Evolutionary conservation across 2,329 filamentous ascomycete genomes (phyloP).

Genomic region (Beauveria caledonica): DNA sequence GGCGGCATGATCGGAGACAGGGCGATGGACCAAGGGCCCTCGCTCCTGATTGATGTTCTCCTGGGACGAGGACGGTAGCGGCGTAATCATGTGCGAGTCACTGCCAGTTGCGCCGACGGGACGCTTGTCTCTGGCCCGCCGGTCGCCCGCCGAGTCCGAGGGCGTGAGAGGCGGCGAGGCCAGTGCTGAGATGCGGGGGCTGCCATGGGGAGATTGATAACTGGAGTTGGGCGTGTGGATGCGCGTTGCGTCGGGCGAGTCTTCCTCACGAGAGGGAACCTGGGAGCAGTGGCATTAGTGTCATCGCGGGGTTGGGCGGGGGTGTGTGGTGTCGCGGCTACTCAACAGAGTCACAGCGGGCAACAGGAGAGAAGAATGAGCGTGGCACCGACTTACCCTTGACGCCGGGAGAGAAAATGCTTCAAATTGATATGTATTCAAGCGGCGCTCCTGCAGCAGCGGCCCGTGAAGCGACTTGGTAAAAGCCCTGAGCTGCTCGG

Average conservation of each 20-base stretch:
- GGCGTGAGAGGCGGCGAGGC: constrained; percentile 88
- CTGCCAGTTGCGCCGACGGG: constrained; percentile 30
- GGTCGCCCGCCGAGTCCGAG: constrained; percentile 50
- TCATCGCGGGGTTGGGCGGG: background rate
- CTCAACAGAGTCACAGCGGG: background rate
- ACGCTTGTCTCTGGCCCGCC: constrained; percentile 24
- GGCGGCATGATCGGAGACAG: constrained; percentile 33
- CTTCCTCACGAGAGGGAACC: constrained; percentile 54
- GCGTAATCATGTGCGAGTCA: constrained; percentile 52
- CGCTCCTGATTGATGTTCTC: constrained; percentile 37
- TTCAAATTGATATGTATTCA: constrained; percentile 85
- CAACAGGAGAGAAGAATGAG: constrained; percentile 1
- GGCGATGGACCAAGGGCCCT: constrained; percentile 33
- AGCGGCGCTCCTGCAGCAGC: constrained; percentile 70
- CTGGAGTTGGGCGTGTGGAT: constrained; percentile 58
- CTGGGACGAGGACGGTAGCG: constrained; percentile 55
- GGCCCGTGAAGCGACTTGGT: constrained; percentile 64
- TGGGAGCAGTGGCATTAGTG: constrained; percentile 21
- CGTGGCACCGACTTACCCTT: constrained; percentile 51
- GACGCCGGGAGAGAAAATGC: constrained; percentile 81
- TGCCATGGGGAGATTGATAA: constrained; percentile 57
- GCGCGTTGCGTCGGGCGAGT: constrained; percentile 51
- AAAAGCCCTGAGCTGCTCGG: constrained; percentile 62
- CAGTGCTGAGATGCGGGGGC: constrained; percentile 60
- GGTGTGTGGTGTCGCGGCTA: background rate